A percentile compares a stretch with the other conserved stretches of the same genome.
Evolutionary conservation across 352 stramenopile species (phyloP).

Genomic region (Phytophthora pinifolia): DNA sequence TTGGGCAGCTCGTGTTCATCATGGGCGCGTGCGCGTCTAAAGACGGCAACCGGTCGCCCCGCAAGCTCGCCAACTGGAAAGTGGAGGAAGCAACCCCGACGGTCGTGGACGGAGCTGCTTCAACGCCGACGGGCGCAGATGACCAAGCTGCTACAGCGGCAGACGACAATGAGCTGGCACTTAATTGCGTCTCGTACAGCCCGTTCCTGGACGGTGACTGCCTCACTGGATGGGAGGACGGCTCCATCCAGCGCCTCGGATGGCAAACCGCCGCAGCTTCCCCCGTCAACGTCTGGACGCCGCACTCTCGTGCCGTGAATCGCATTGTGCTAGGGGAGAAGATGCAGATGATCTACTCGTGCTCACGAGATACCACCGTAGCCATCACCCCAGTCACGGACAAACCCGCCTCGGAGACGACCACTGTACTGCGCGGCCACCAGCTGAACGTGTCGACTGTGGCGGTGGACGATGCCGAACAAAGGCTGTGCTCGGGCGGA

Average conservation of each 20-base stretch:
- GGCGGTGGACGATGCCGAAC: slow-evolving; percentile 50
- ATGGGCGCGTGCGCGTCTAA: slow-evolving; percentile 63
- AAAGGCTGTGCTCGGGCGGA: slow-evolving; percentile 70
- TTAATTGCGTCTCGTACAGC: slow-evolving; percentile 57
- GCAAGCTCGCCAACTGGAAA: slow-evolving; percentile 50
- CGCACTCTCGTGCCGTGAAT: slow-evolving; percentile 66
- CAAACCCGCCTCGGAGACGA: slow-evolving; percentile 24
- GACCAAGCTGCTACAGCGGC: slow-evolving; percentile 7
- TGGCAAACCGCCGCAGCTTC: slow-evolving; percentile 26
- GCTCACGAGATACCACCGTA: slow-evolving; percentile 75
- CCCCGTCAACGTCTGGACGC: slow-evolving; percentile 42
- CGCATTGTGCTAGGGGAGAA: slow-evolving; percentile 45
- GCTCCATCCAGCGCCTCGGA: slow-evolving; percentile 45
- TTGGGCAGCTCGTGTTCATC: neutral
- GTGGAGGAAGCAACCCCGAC: slow-evolving; percentile 31
- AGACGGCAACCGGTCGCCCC: slow-evolving; percentile 15
- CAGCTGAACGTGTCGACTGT: slow-evolving; percentile 75
- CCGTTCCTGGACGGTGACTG: slow-evolving; percentile 32
- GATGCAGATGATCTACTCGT: slow-evolving; percentile 63
- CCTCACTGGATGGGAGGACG: slow-evolving; percentile 75
- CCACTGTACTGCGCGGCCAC: slow-evolving; percentile 44
- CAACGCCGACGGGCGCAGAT: slow-evolving; percentile 15
- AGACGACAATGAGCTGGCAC: slow-evolving; percentile 33
- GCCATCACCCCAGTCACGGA: slow-evolving; percentile 38
- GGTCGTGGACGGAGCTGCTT: slow-evolving; percentile 13